A percentile compares a stretch with the other conserved stretches of the same genome.
Conservation (phyloP, 2,329 filamentous ascomycete genomes). For the Harringtonia lauricola region DNA sequence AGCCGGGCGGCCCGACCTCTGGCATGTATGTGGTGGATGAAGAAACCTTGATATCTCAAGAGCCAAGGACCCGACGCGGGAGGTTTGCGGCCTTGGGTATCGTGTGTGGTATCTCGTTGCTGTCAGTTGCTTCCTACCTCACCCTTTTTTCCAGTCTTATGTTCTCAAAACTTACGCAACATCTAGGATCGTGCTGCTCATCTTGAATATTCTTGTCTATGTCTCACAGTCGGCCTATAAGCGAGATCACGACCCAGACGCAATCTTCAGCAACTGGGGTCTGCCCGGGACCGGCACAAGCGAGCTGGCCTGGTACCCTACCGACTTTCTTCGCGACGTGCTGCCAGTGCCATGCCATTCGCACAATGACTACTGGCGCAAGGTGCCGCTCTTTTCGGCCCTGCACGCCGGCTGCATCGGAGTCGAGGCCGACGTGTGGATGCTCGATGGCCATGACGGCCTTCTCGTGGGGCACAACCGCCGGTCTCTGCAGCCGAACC, state of each 20-base stretch:
- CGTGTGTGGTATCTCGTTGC: slow-evolving; percentile 22
- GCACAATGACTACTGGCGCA: slow-evolving; percentile 61
- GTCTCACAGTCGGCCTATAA: slow-evolving; percentile 5
- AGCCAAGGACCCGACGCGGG: slow-evolving; percentile 6
- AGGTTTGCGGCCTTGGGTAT: slow-evolving; percentile 21
- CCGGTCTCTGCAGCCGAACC: slow-evolving; percentile 38
- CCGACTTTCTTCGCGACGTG: slow-evolving; percentile 37
- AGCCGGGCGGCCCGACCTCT: not conserved
- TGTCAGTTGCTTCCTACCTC: slow-evolving; percentile 18
- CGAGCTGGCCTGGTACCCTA: slow-evolving; percentile 32
- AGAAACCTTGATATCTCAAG: slow-evolving; percentile 6
- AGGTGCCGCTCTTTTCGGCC: slow-evolving; percentile 52
- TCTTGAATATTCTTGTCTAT: slow-evolving; percentile 10
- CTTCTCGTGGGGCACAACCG: slow-evolving; percentile 46
- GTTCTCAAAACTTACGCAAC: no score
- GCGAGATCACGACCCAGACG: slow-evolving; percentile 14
- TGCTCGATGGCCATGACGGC: slow-evolving; percentile 10
- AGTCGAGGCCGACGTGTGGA: slow-evolving; percentile 60
- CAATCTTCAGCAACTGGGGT: slow-evolving; percentile 24
- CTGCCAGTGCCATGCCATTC: slow-evolving; percentile 32
- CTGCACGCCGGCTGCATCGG: slow-evolving; percentile 46
- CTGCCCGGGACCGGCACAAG: slow-evolving; percentile 23
- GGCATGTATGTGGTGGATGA: slow-evolving; percentile 9
- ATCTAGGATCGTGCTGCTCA: slow-evolving; percentile 7
- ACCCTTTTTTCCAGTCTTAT: no score